Evolutionary conservation across 2,329 filamentous ascomycete species (phyloP).

Genomic region (Epichloe elymi): DNA sequence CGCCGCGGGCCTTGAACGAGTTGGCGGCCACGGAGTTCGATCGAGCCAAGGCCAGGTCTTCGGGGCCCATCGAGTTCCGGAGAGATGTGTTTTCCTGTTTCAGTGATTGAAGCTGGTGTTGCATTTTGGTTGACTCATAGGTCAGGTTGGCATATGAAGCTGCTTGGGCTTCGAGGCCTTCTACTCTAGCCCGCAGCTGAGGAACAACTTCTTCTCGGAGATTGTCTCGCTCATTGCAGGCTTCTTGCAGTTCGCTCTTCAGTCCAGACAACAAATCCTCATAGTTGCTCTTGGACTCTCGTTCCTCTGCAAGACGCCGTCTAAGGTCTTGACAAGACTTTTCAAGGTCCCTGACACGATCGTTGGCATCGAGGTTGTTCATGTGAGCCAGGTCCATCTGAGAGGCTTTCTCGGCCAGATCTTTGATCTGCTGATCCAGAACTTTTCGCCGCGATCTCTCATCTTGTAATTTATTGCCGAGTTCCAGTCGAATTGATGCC

Average conservation of each 20-base stretch:
- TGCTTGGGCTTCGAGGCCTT: conserved; percentile 65
- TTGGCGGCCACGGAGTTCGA: conserved; percentile 55
- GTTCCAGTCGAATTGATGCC: conserved; percentile 70
- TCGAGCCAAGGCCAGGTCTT: conserved; percentile 31
- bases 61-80: conserved; percentile 23
- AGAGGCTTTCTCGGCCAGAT: conserved; percentile 66
- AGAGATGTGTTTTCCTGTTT: conserved; percentile 53
- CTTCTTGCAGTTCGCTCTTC: conserved; percentile 66
- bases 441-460: conserved; percentile 64
- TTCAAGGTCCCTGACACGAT: conserved; percentile 66
- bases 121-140: conserved; percentile 72
- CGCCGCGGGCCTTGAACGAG: conserved; percentile 26
- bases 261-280: conserved; percentile 81
- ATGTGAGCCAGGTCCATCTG: conserved; percentile 42
- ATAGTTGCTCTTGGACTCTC: conserved; percentile 80
- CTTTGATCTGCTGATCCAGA: conserved; percentile 73
- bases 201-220: conserved; percentile 80
- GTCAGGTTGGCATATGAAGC: conserved; percentile 58
- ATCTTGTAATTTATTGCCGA: conserved; percentile 76
- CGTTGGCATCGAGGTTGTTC: conserved; percentile 41
- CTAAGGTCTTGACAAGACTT: conserved; percentile 67
- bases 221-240: conserved; percentile 82
- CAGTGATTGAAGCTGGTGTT: conserved; percentile 68
- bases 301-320: conserved; percentile 71
- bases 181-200: conserved; percentile 59